These are phyloP conservation scores for Melocanna baccifera DNA, from an alignment of 176 grass and related monocot species.

Conservation along the genomic window DNA sequence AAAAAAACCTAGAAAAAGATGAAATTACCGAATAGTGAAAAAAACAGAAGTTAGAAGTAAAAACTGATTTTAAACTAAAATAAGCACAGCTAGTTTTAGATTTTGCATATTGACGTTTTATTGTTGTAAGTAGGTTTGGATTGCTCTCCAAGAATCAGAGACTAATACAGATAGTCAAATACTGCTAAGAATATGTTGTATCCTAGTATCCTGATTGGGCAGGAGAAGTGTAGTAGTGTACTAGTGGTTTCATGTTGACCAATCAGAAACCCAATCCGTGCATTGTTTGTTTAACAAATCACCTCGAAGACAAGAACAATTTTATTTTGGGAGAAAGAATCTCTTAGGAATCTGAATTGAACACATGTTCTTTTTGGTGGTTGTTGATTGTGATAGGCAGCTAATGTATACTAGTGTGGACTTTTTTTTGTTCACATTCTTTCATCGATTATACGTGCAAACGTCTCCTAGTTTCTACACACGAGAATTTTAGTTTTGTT, in stretches of 20 bases:
- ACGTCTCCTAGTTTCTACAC: neutral
- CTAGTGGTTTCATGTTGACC: slow-evolving; percentile 12
- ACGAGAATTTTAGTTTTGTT: neutral
- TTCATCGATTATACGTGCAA: neutral
- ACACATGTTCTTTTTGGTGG: neutral
- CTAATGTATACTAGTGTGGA: neutral
- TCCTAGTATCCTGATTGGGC: neutral
- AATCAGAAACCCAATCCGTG: neutral
- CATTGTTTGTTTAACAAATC: neutral
- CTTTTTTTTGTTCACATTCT: neutral
- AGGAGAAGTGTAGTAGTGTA: neutral
- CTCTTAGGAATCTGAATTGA: neutral
- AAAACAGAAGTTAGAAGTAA: no score
- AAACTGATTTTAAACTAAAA: no score
- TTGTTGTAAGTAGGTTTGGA: neutral
- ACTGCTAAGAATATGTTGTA: neutral
- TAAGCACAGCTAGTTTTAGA: no score
- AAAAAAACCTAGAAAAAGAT: no score
- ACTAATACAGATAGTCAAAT: neutral
- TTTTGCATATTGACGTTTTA: neutral
- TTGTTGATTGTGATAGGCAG: neutral
- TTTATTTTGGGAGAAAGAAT: neutral
- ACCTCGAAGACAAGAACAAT: neutral
- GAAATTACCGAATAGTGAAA: no score
- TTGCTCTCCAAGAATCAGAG: slow-evolving; percentile 14